Evolutionary conservation across 2,329 filamentous ascomycete species (phyloP), one percentile per base, ranked within the genome.

Genomic region (Aspergillus fumigatiaffinis): DNA sequence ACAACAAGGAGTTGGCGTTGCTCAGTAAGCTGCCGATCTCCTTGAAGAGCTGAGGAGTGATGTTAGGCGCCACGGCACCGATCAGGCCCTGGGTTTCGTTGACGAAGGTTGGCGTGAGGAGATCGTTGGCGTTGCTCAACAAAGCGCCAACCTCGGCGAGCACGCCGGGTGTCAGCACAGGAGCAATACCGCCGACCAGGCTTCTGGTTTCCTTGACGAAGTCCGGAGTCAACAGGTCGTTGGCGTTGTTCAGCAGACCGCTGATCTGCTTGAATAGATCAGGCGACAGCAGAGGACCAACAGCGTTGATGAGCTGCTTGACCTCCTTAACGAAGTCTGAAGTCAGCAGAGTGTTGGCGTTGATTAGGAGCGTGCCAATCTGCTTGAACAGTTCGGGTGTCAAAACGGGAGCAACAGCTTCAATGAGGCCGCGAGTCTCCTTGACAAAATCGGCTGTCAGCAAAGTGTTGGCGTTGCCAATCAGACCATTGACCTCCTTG

Each of bases 61-160:
- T 59, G 32, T 41, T 49, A 5, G 57, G 57, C 4, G 57, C 35
- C 41, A 59, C 56, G 38, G 60, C 58, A 49, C 57, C 53, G 44
- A 69, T 62, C 42, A 68, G 47, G 21, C 57, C 57, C 29, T 60
- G 54, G n/a, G 64, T 65, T 55, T 70, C 60, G 35, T 74, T 55
- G 57, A 72, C 63, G 59, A 72, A 63, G 48, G 71, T 58, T 52
- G 70, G 62, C 44, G 70, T 68, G 61, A 74, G 60, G 57, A 75
- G 55, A 56, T 66, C 50, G 60, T 69, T 61, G 64, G 71, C 67
- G 50, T 66, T 70, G 44, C 25, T 57, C 26, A 70, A 53, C n/a
- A 70, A 52, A 23, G 51, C 49, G 25, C 60, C 60, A 28, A 69
- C 63, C 50, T 68, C 53, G 46, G 61, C 60, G 41, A 71, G 62